Percentiles rank a stretch among this genome's conserved stretches.
phyloP scores from a whole-genome alignment of 2,329 filamentous ascomycete genomes.

The Ophiostoma ips region DNA sequence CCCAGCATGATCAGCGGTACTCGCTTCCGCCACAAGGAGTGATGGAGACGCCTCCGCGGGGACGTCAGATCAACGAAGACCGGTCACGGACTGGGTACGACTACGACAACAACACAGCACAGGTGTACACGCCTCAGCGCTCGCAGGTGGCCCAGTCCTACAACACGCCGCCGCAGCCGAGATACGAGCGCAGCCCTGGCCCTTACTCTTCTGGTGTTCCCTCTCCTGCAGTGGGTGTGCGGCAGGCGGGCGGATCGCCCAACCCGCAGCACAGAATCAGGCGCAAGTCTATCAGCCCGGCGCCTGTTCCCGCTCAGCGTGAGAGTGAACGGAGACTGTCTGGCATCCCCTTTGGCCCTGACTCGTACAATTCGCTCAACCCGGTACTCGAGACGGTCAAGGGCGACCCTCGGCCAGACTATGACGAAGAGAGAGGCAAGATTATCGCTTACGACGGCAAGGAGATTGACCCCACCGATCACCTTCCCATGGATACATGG shows the following conservation, averaged over 20 bases:
- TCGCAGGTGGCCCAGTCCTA: constrained; percentile 24
- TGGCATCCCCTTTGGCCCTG: constrained; percentile 57
- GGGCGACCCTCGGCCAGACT: constrained; percentile 24
- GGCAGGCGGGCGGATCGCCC: constrained; percentile 30
- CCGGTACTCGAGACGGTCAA: constrained; percentile 31
- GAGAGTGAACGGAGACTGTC: constrained; percentile 33
- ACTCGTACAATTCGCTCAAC: constrained; percentile 62
- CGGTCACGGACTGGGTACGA: constrained; percentile 14
- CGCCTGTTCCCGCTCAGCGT: constrained; percentile 26
- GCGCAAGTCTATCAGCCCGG: constrained; percentile 64
- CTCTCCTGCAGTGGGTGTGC: constrained; percentile 19
- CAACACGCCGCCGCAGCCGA: constrained; percentile 7
- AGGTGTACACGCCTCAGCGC: constrained; percentile 16
- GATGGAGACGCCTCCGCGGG: constrained; percentile 28
- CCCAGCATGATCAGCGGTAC: constrained; percentile 23
- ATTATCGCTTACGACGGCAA: constrained; percentile 64
- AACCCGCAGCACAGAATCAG: constrained; percentile 36
- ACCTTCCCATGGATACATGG: constrained; percentile 64
- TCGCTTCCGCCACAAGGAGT: too few relatives aligned
- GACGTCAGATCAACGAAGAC: constrained; percentile 24
- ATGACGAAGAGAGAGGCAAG: constrained; percentile 46
- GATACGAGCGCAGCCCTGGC: constrained; percentile 26
- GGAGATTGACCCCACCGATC: constrained; percentile 68
- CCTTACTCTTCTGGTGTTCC: constrained; percentile 25
- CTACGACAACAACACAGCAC: constrained; percentile 16